Percentiles rank a stretch among this genome's conserved stretches.
These are phyloP conservation scores for Cryomyces minteri DNA, from an alignment of 495 filamentous ascomycete genomes.

Conservation along the genomic window DNA sequence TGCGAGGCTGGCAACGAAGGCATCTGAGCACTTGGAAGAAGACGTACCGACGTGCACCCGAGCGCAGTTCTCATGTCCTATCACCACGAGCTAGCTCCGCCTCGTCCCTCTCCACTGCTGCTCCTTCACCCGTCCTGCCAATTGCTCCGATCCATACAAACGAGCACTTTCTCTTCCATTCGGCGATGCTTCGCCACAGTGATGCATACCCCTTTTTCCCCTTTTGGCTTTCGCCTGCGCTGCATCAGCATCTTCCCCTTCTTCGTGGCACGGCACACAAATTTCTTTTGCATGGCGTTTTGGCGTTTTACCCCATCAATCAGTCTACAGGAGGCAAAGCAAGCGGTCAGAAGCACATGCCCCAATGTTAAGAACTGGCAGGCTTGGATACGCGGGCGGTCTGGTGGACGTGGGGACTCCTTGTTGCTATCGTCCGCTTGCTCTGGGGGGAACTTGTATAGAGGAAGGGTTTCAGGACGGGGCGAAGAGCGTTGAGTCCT, in stretches of 20 bases:
- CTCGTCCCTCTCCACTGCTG: too few relatives aligned
- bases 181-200: neutral
- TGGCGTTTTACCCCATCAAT: neutral
- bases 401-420: neutral
- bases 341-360: neutral
- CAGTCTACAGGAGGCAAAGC: neutral
- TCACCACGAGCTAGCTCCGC: too few relatives aligned
- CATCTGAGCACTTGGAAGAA: constrained; percentile 24
- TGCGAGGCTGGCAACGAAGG: constrained; percentile 95
- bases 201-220: neutral
- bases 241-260: neutral
- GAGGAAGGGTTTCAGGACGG: too few relatives aligned
- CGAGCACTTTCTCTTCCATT: neutral
- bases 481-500: too few relatives aligned
- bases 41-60: neutral
- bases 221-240: neutral
- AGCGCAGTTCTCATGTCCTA: too few relatives aligned
- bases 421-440: neutral
- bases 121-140: neutral
- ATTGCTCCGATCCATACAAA: neutral
- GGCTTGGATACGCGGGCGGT: neutral
- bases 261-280: neutral
- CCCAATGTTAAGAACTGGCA: neutral
- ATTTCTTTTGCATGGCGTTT: neutral
- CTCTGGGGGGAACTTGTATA: neutral